phyloP scores from a whole-genome alignment of 306 rosid genomes.

The Malus asiatica region DNA sequence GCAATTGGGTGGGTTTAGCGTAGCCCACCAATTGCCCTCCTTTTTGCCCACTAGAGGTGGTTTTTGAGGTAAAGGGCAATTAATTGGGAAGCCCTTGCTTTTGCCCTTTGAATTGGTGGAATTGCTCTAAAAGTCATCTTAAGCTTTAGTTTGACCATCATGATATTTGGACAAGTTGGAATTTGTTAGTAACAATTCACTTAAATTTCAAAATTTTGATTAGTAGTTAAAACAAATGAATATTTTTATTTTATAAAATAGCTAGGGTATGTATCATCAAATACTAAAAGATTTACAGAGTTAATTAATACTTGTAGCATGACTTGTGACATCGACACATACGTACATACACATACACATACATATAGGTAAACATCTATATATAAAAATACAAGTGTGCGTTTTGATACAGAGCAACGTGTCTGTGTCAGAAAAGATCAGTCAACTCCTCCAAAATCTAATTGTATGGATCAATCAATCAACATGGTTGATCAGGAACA shows the following conservation, averaged over 20 bases:
- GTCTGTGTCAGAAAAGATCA: background rate
- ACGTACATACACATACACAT: background rate
- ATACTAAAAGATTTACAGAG: too few relatives aligned
- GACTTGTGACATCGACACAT: background rate
- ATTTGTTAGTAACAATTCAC: background rate
- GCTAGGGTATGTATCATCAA: background rate
- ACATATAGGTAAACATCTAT: background rate
- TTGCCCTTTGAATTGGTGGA: too few relatives aligned
- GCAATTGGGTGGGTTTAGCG: too few relatives aligned
- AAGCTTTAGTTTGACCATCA: background rate
- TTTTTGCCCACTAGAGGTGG: too few relatives aligned
- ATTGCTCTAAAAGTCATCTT: background rate
- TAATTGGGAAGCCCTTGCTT: too few relatives aligned
- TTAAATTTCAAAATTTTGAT: too few relatives aligned
- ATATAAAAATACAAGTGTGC: background rate
- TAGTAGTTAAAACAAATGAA: background rate
- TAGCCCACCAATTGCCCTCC: too few relatives aligned
- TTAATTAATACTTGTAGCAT: background rate
- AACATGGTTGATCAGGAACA: conserved; percentile 46
- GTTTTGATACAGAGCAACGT: background rate
- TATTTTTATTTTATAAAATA: background rate
- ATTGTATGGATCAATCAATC: background rate
- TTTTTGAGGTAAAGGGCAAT: too few relatives aligned
- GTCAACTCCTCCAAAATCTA: background rate
- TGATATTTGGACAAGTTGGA: background rate